Evolutionary conservation across 768 basidiomycete genomes (phyloP).

Genomic region (Phallus indusiatus): DNA sequence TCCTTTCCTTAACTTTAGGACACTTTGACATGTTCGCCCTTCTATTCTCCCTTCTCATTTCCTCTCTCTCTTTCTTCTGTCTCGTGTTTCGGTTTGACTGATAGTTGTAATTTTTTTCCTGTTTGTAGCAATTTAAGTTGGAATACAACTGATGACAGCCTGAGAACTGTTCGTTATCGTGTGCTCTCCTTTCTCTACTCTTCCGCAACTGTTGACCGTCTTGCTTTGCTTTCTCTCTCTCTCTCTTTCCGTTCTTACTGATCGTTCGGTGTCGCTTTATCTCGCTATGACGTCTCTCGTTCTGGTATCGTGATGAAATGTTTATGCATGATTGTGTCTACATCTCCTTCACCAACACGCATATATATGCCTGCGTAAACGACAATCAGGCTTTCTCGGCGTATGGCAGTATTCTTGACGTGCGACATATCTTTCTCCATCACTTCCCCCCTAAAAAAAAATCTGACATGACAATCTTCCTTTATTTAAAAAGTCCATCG

Average conservation of each 20-base stretch:
- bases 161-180: conserved; percentile 71
- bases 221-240: conserved; percentile 1
- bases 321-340: too few relatives aligned
- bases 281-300: conserved; percentile 22
- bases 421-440: conserved; percentile 51
- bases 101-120: conserved; percentile 41
- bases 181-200: conserved; percentile 5
- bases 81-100: conserved; percentile 35
- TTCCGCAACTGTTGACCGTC: conserved; percentile 34
- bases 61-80: not conserved
- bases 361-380: not conserved
- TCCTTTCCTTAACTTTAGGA: not conserved
- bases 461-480: conserved; percentile 9
- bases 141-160: conserved; percentile 90
- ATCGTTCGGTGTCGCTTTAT: conserved; percentile 18
- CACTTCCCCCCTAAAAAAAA: too few relatives aligned
- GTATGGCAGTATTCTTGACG: conserved; percentile 83
- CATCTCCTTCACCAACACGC: conserved; percentile 15
- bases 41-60: conserved; percentile 1
- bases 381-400: conserved; percentile 62
- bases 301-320: not conserved
- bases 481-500: conserved; percentile 59
- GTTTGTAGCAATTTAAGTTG: conserved; percentile 85
- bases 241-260: too few relatives aligned
- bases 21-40: not conserved